Conservation (phyloP, 352 stramenopile genomes). For the Phytopythium chamaehyphon region DNA sequence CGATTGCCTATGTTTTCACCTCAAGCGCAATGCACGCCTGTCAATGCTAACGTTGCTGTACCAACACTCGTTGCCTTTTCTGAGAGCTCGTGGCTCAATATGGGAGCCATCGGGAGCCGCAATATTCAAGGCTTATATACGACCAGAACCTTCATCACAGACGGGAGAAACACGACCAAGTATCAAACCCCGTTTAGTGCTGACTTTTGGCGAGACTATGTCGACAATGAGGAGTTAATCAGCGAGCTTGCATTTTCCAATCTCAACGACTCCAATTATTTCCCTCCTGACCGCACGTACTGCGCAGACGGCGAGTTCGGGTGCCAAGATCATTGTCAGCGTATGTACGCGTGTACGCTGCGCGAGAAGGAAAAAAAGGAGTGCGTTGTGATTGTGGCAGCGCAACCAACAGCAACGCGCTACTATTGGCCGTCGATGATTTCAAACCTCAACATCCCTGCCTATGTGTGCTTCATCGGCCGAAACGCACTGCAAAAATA, state of each 20-base stretch:
- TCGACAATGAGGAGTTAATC: slow-evolving; percentile 7
- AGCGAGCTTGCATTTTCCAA: slow-evolving; percentile 4
- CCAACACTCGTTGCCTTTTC: background rate
- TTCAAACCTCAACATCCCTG: slow-evolving; percentile 18
- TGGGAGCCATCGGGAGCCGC: slow-evolving; percentile 7
- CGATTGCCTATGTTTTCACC: background rate
- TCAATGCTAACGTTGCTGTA: background rate
- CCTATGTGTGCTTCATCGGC: slow-evolving; percentile 22
- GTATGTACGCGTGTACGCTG: slow-evolving; percentile 21
- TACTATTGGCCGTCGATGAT: slow-evolving; percentile 17
- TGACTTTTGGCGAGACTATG: slow-evolving; percentile 34
- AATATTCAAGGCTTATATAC: slow-evolving; percentile 19
- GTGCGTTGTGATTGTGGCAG: slow-evolving; percentile 23
- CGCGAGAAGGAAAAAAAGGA: slow-evolving; percentile 17
- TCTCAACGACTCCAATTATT: slow-evolving; percentile 10
- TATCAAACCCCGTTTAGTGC: slow-evolving; percentile 9
- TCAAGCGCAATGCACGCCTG: background rate
- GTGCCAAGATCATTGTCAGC: slow-evolving; percentile 25
- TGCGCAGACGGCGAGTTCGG: slow-evolving; percentile 16
- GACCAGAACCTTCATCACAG: slow-evolving; percentile 13
- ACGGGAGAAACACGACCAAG: slow-evolving; percentile 8
- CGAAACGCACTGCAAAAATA: slow-evolving; percentile 6
- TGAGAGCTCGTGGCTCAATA: background rate
- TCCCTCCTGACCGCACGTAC: slow-evolving; percentile 5
- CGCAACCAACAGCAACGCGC: slow-evolving; percentile 3